Evolutionary conservation across 2,329 filamentous ascomycete genomes (phyloP).

Genomic region (Hansfordia pulvinata): DNA sequence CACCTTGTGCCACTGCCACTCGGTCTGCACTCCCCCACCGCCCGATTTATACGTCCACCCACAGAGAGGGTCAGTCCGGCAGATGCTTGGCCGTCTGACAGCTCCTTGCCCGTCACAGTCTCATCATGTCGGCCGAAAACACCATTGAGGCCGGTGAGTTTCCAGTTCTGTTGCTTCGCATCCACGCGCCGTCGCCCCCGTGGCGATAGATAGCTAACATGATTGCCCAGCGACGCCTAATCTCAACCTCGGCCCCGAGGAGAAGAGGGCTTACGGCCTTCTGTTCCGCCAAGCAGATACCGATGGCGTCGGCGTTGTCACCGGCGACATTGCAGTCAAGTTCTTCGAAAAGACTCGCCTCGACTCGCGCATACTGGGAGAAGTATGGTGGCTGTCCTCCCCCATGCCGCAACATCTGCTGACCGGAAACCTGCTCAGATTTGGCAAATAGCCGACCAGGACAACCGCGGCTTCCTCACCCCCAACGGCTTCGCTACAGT

Average conservation of each 20-base stretch:
- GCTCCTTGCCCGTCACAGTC: too few species aligned
- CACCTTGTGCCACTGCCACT: too few species aligned
- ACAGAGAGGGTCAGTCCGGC: too few species aligned
- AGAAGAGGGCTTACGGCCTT: conserved; percentile 87
- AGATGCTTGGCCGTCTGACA: too few species aligned
- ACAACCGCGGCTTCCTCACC: conserved; percentile 89
- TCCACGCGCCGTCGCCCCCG: too few species aligned
- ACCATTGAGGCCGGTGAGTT: conserved; percentile 1
- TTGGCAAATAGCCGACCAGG: conserved; percentile 96
- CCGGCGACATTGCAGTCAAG: conserved; percentile 88
- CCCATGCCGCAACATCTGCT: too few species aligned
- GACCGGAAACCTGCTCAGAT: conserved; percentile 55
- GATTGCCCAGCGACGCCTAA: conserved; percentile 39
- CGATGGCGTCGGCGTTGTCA: conserved; percentile 84
- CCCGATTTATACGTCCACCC: too few species aligned
- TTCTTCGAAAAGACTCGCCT: conserved; percentile 96
- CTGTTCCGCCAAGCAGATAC: conserved; percentile 89
- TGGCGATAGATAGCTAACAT: conserved; percentile 9
- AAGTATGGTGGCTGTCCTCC: too few species aligned
- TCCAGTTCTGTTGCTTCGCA: too few species aligned
- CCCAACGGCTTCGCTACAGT: conserved; percentile 89
- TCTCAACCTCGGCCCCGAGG: conserved; percentile 77
- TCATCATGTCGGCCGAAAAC: conserved; percentile 1
- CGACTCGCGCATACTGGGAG: conserved; percentile 71
- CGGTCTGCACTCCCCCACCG: too few species aligned